phyloP scores from a whole-genome alignment of 495 filamentous ascomycete genomes.

The Aspergillus bridgeri region DNA sequence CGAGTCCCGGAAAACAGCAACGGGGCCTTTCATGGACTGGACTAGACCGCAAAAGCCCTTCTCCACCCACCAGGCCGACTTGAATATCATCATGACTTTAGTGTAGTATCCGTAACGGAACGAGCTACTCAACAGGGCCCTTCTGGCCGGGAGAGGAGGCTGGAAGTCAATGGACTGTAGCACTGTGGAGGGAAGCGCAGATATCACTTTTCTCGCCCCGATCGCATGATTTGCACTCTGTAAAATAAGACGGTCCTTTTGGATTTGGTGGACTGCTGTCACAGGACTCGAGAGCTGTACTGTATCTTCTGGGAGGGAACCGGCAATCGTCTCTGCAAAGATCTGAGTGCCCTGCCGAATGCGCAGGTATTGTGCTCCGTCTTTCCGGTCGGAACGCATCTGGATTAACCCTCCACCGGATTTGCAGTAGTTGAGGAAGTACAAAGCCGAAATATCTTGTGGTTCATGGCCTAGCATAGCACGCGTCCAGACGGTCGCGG shows the following conservation, averaged over 20 bases:
- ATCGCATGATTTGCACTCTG: slow-evolving; percentile 11
- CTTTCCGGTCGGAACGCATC: slow-evolving; percentile 34
- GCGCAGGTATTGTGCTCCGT: slow-evolving; percentile 45
- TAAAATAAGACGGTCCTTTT: not conserved
- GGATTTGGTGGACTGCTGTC: not conserved
- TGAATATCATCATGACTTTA: slow-evolving; percentile 36
- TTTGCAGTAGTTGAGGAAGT: slow-evolving; percentile 49
- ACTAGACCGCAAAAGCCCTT: slow-evolving; percentile 32
- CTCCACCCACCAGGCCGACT: slow-evolving; percentile 38
- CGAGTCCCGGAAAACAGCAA: slow-evolving; percentile 38
- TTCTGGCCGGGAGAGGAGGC: slow-evolving; percentile 18
- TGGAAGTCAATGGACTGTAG: slow-evolving; percentile 33
- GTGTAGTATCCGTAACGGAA: slow-evolving; percentile 31
- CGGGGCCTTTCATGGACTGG: slow-evolving; percentile 32
- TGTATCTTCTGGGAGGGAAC: slow-evolving; percentile 15
- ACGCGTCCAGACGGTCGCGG: slow-evolving; percentile 34
- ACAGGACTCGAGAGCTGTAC: slow-evolving; percentile 25
- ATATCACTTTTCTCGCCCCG: slow-evolving; percentile 33
- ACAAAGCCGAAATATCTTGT: slow-evolving; percentile 41
- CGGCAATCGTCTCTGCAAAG: slow-evolving; percentile 25
- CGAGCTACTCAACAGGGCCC: too few species aligned
- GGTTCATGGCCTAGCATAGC: slow-evolving; percentile 46
- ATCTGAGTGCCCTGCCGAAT: slow-evolving; percentile 33
- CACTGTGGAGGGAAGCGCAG: slow-evolving; percentile 30
- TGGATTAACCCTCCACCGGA: slow-evolving; percentile 38